Conservation (phyloP, 2,329 filamentous ascomycete genomes). For the Zymoseptoria tritici region DNA sequence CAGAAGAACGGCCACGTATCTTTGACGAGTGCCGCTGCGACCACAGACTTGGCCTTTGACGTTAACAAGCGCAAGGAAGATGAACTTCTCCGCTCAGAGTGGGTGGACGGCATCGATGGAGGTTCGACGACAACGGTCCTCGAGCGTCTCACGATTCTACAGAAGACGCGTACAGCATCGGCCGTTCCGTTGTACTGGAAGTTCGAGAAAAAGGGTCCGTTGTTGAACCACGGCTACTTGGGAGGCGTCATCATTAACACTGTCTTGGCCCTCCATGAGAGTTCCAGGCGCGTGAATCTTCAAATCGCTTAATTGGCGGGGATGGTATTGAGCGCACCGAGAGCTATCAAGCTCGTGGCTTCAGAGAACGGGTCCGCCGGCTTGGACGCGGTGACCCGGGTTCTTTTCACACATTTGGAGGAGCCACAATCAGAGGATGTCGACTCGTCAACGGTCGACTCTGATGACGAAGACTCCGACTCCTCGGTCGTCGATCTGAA, state of each 20-base stretch:
- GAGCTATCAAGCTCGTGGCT: too few relatives aligned
- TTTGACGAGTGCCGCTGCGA: constrained; percentile 1
- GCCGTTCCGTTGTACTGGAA: not conserved
- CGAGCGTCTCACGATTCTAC: not conserved
- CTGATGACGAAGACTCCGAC: not conserved
- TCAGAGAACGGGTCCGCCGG: not conserved
- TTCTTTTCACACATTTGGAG: not conserved
- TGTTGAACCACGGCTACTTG: constrained; percentile 2
- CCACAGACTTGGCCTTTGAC: constrained; percentile 4
- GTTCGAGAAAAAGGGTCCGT: not conserved
- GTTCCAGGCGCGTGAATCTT: not conserved
- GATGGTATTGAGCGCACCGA: too few relatives aligned
- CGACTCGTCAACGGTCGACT: not conserved
- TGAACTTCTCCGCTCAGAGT: not conserved
- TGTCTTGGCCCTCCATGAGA: not conserved
- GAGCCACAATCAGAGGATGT: not conserved
- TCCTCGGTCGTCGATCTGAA: not conserved
- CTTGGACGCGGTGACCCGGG: not conserved
- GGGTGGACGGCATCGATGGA: not conserved
- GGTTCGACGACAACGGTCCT: not conserved
- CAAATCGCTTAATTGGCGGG: not conserved
- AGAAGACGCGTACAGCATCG: not conserved
- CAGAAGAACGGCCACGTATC: constrained; percentile 1
- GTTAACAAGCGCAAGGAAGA: constrained; percentile 1
- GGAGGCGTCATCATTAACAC: not conserved